phyloP scores from a whole-genome alignment of 306 rosid genomes.

The Albizia julibrissin region DNA sequence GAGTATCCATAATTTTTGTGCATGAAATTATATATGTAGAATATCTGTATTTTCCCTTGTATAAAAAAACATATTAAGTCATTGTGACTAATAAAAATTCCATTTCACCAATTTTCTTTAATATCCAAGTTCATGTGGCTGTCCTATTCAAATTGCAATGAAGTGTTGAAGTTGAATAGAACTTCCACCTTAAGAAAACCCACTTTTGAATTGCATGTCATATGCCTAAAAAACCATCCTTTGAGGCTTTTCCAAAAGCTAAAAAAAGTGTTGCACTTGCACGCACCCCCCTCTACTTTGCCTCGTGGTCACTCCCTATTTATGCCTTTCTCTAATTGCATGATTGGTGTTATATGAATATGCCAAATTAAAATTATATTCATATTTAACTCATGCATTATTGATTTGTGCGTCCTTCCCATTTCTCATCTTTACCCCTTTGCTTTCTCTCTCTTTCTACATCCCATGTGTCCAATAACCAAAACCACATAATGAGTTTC shows the following conservation, averaged over 20 bases:
- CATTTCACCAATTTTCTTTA: no score
- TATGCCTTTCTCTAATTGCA: constrained; percentile 1
- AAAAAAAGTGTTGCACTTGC: not conserved
- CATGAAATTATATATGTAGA: no score
- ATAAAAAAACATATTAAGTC: no score
- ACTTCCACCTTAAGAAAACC: constrained; percentile 48
- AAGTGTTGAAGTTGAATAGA: constrained; percentile 21
- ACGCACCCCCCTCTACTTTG: not conserved
- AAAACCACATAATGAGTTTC: not conserved
- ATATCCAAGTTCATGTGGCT: constrained; percentile 22
- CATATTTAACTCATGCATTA: constrained; percentile 3
- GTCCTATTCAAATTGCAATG: constrained; percentile 55
- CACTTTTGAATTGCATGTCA: constrained; percentile 15
- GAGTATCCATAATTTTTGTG: no score
- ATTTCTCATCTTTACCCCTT: not conserved
- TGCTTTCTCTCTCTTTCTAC: not conserved
- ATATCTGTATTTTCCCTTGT: no score
- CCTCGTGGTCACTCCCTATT: not conserved
- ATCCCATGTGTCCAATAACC: not conserved
- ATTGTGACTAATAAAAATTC: no score
- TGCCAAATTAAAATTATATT: not conserved
- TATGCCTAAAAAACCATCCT: not conserved
- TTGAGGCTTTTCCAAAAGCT: not conserved
- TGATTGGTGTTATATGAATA: constrained; percentile 19
- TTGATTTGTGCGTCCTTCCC: not conserved